Conservation (phyloP, 192 early-diverging fungal genomes). For the Coemansia sp. region DNA sequence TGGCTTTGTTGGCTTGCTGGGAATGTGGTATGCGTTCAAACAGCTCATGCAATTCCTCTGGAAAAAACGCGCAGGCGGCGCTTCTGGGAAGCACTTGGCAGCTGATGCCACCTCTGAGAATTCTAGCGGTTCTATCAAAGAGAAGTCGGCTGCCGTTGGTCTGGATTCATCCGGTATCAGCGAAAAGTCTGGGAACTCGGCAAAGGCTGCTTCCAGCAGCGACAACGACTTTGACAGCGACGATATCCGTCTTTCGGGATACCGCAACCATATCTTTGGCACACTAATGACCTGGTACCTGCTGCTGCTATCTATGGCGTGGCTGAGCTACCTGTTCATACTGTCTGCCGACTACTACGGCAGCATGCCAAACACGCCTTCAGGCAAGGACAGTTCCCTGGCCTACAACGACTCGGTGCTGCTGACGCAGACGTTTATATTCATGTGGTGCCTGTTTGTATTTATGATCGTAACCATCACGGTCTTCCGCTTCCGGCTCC, state of each 20-base stretch:
- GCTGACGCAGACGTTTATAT: conserved; percentile 49
- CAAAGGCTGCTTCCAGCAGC: neutral
- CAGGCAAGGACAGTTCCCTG: conserved; percentile 14
- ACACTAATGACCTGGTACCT: conserved; percentile 35
- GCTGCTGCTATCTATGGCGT: conserved; percentile 32
- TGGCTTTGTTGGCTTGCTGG: conserved; percentile 22
- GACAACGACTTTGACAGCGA: conserved; percentile 16
- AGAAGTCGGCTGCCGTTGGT: neutral
- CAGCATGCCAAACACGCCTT: conserved; percentile 9
- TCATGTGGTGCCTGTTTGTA: conserved; percentile 54
- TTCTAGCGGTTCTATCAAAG: neutral
- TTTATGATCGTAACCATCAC: conserved; percentile 43
- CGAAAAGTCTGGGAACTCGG: conserved; percentile 3
- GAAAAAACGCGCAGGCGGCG: neutral
- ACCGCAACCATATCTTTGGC: conserved; percentile 49
- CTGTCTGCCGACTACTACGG: conserved; percentile 53
- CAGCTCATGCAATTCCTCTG: neutral
- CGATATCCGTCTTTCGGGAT: conserved; percentile 47
- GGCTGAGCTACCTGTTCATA: conserved; percentile 42
- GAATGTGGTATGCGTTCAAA: conserved; percentile 19
- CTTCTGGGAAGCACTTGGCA: neutral
- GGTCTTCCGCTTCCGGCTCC: conserved; percentile 31
- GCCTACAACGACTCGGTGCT: conserved; percentile 42
- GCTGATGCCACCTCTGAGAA: conserved; percentile 3
- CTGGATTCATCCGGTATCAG: conserved; percentile 6